Base-by-base conservation (phyloP, 2,329 filamentous ascomycete species). In the Seiridium unicorne region DNA sequence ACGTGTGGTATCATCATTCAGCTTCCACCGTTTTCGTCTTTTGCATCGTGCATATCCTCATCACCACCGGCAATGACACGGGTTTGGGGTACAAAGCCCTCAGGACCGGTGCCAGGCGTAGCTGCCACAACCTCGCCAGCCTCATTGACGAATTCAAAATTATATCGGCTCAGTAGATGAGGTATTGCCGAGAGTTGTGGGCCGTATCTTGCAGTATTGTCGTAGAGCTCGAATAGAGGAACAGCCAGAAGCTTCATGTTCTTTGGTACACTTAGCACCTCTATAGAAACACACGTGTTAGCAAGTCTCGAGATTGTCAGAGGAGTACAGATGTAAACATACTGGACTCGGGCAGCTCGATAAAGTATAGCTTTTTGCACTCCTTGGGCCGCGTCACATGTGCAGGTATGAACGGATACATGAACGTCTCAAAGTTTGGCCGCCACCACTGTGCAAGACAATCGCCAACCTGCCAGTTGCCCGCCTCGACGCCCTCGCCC, bases 201-300 rank as follows among this genome's bases (percentile, higher is more conserved):
- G 0, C 95, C 95, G 73, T 99, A 99, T 61, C 95, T 84, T 10
- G 89, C 90, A 0, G 92, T 97, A 76, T 99, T 99, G 71, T 99
- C 95, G 80, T 99, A 99, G 44, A 99, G 87, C 78, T 99, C 95
- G 77, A 98, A 98, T 1, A 99, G 83, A 0, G 95, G 95, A 1
- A 99, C 95, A 1, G 95, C 95, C 46, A 99, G 89, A 32, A 99
- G 87, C 75, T 99, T 99, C 95, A 99, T 98, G 78, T 99, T 99
- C 81, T 99, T 99, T 0, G 95, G 95, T 7, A 99, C 95, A 70
- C 91, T 96, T 48, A 99, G 84, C 11, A 98, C 91, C 79, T 97
- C 93, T 96, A 73, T 59, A 44, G 48, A 44, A 10, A 6, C 6
- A 31, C 18, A 26, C 48, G 62, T 69, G 67, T 74, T 66, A 63